Evolutionary conservation across 768 basidiomycete genomes (phyloP), one percentile per base, ranked within the genome.

Genomic region (Mrakia blollopis): DNA sequence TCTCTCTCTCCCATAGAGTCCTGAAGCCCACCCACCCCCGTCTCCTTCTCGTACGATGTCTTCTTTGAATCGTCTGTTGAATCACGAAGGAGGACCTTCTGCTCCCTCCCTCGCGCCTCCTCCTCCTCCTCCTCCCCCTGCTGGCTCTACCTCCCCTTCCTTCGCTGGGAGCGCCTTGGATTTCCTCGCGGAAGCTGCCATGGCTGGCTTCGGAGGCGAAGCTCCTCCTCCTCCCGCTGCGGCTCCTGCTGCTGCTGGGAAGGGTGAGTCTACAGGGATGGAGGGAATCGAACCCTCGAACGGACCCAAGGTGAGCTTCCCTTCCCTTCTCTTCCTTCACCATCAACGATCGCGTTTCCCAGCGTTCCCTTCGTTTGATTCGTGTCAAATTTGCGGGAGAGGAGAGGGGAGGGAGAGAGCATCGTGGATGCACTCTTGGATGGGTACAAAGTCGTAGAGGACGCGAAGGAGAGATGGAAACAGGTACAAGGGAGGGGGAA

Each of bases 221-320:
- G 57, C 25, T 25, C 57, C 52, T 7, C 11, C 62, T 63, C 62
- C 65, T 41, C 37, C 65, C 44, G 2, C 65, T 35, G 37, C 13
- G 30, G 63, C 18, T 65, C 13, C 23, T n/a, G 7, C 18, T 25
- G 25, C 65, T 25, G 25, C 39, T 7, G 30, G 30, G 0, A 3
- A 2, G 2, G 63, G 6, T 18, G 30, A 65, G 23, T 21, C 35
- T 8, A 44, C 5, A 2, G 0, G 30, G 62, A 63, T 63, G 62
- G 62, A 63, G 11, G 62, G 62, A n/a, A 32, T 63, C 30, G 62
- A 63, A 16, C 28, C 57, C 0, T 6, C 57, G 57, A n/a, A 10
- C 28, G 25, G 25, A 57, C 28, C 57, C 13, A 35, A 68, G 65
- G 65, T 68, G 65, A 68, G 65, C 65, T 68, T 35, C 23, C 65